A percentile compares a stretch with the other conserved stretches of the same genome.
Conservation (phyloP, 495 filamentous ascomycete species). For the Tuber calosporum region DNA sequence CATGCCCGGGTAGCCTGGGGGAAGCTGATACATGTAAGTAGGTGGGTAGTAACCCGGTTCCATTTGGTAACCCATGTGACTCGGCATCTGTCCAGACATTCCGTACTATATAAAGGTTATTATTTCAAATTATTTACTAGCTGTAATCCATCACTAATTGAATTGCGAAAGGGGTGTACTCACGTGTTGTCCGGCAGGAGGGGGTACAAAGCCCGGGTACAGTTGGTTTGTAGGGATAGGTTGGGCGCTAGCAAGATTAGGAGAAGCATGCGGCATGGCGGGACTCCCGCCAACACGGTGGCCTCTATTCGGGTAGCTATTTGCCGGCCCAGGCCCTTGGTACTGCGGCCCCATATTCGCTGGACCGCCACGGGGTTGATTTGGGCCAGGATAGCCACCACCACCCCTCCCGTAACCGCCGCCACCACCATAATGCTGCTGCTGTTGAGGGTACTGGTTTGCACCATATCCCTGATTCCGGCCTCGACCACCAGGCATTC, state of each 20-base stretch:
- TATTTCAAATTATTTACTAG: background rate
- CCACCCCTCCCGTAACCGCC: slow-evolving; percentile 26
- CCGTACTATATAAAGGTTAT: background rate
- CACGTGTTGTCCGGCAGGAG: slow-evolving; percentile 11
- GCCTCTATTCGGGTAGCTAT: slow-evolving; percentile 23
- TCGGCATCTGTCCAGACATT: background rate
- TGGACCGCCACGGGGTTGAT: slow-evolving; percentile 34
- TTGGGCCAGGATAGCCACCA: slow-evolving; percentile 23
- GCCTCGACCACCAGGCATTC: slow-evolving; percentile 23
- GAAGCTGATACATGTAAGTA: background rate
- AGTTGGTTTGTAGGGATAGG: slow-evolving; percentile 33
- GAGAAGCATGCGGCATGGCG: slow-evolving; percentile 34
- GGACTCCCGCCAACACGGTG: slow-evolving; percentile 35
- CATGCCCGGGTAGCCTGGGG: slow-evolving; percentile 5
- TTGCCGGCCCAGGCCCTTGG: slow-evolving; percentile 9
- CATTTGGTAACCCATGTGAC: background rate
- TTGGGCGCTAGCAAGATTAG: slow-evolving; percentile 26
- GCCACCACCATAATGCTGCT: slow-evolving; percentile 27
- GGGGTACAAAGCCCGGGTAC: slow-evolving; percentile 20
- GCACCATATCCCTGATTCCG: slow-evolving; percentile 24
- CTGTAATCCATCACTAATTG: background rate
- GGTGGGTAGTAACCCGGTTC: background rate
- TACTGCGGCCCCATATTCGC: slow-evolving; percentile 25
- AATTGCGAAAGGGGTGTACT: background rate
- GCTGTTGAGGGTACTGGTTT: slow-evolving; percentile 10